phyloP scores from a whole-genome alignment of 2,329 filamentous ascomycete genomes.

The Penicillium sp. region DNA sequence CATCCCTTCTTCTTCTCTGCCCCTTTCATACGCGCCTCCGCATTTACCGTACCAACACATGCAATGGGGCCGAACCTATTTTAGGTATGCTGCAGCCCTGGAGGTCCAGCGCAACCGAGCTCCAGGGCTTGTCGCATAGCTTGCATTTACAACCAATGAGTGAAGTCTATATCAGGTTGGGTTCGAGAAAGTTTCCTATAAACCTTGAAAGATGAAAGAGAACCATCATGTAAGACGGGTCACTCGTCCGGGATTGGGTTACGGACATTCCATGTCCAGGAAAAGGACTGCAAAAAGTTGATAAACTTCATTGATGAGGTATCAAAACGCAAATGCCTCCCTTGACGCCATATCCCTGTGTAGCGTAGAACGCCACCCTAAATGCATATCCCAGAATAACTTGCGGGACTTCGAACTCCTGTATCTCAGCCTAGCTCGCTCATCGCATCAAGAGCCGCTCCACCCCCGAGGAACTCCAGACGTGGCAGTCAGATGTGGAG shows the following conservation, averaged over 20 bases:
- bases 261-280: neutral
- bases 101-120: neutral
- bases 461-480: neutral
- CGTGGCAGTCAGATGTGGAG: neutral
- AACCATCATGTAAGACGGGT: neutral
- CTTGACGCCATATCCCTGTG: conserved; percentile 14
- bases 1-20: neutral
- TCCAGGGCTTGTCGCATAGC: neutral
- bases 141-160: neutral
- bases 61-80: neutral
- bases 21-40: neutral
- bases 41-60: neutral
- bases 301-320: conserved; percentile 6
- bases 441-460: neutral
- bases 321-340: conserved; percentile 12
- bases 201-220: too few species aligned
- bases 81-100: neutral
- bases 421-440: neutral
- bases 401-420: neutral
- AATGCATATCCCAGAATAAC: conserved; percentile 14
- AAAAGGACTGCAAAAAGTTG: neutral
- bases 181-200: neutral
- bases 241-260: neutral
- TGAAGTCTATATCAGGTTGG: neutral
- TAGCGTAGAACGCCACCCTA: conserved; percentile 14